Percentiles rank a stretch among this genome's conserved stretches.
Conservation (phyloP, 805 yeast genomes). For the Starmerella lactis-condensi region DNA sequence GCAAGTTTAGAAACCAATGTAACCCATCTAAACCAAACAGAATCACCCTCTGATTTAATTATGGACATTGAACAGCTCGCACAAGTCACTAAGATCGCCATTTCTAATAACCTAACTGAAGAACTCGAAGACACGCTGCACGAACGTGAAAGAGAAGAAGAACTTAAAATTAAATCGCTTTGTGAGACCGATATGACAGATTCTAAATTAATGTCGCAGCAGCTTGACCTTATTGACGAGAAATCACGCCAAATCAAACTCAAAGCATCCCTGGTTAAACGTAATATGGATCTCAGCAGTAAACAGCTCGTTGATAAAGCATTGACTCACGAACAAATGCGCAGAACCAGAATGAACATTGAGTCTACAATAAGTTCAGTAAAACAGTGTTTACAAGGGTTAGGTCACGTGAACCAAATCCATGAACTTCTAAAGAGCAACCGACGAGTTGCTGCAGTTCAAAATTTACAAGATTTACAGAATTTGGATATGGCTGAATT, state of each 20-base stretch:
- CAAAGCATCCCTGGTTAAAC: constrained; percentile 40
- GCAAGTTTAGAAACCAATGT: no score
- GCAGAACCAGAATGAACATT: constrained; percentile 34
- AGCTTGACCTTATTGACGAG: constrained; percentile 42
- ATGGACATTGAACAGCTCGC: constrained; percentile 62
- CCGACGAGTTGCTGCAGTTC: constrained; percentile 70
- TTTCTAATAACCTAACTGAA: constrained; percentile 35
- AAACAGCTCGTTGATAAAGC: constrained; percentile 35
- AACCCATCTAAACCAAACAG: no score
- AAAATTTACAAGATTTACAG: constrained; percentile 57
- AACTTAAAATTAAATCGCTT: constrained; percentile 40
- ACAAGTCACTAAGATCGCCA: constrained; percentile 50
- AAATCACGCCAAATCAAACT: constrained; percentile 38
- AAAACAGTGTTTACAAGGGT: constrained; percentile 54
- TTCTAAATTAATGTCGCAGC: constrained; percentile 32
- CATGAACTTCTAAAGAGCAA: constrained; percentile 59
- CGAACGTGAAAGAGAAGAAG: constrained; percentile 39
- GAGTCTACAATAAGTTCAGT: constrained; percentile 53
- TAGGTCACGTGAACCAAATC: constrained; percentile 71
- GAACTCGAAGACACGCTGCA: constrained; percentile 39
- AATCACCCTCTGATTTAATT: no score
- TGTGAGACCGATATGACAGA: constrained; percentile 45
- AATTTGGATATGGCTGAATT: constrained; percentile 47
- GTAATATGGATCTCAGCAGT: constrained; percentile 45
- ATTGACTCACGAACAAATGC: constrained; percentile 8